Evolutionary conservation across 2,329 filamentous ascomycete species (phyloP), one percentile per base, ranked within the genome.

Genomic region (Paecilomyces niveus): DNA sequence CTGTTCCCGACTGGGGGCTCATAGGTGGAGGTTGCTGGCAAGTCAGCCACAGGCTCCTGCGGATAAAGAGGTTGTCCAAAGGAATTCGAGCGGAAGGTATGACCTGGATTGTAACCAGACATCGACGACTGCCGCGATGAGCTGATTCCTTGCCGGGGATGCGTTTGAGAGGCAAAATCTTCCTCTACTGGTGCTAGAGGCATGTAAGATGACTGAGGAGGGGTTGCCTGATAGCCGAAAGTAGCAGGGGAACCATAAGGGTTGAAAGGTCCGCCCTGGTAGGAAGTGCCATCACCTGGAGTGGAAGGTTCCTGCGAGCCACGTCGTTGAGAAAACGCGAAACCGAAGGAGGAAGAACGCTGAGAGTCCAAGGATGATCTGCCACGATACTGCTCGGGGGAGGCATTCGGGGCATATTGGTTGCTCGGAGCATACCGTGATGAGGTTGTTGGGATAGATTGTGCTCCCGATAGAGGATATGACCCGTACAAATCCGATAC

Each of bases 401-500:
- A 83, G 0, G 76, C 77, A 58, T 76, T 78, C 3, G 80, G 75
- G 2, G 78, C 76, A 63, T 80, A 78, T 52, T 77, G 72, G 54
- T 66, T 72, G 39, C 68, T 70, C 9, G 78, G 76, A 52, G 76
- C 72, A 66, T 80, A 80, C 53, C 75, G 72, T 55, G 77, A 78
- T 45, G 39, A 45, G 3, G 39, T 10, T 59, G 64, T 58, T 31
- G 71, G 66, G 54, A 72, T 71, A 56, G 70, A 66, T 54, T 69
- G 71, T 6, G 63, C 72, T 59, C 64, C 69, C 58, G 68, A 64
- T 59, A 70, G 70, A 49, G 76, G 74, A 66, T 83, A 85, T 4
- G 80, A 76, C 10, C 86, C 87, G 69, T 94, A 95, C 5, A 89
- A 75, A 64, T 97, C 92, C 53, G 90, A 85, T 15, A 80, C 82